phyloP scores from a whole-genome alignment of 2,329 filamentous ascomycete species.

The Fonsecaea erecta region DNA sequence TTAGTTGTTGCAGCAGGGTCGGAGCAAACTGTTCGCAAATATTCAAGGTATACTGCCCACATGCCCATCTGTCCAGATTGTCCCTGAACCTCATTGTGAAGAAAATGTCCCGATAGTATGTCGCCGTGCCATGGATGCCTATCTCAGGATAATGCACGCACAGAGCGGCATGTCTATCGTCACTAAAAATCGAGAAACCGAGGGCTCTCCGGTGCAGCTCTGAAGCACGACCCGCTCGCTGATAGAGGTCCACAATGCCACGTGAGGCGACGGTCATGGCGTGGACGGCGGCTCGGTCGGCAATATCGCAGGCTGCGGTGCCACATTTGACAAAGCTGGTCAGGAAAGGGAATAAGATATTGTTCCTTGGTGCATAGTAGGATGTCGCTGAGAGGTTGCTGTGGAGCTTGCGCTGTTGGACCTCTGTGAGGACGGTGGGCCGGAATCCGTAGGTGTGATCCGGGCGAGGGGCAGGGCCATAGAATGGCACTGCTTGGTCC shows the following conservation, averaged over 20 bases:
- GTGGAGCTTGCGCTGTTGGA: background rate
- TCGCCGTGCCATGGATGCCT: background rate
- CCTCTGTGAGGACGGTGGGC: background rate
- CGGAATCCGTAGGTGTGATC: background rate
- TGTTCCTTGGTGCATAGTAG: background rate
- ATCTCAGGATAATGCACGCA: background rate
- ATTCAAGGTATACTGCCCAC: constrained; percentile 41
- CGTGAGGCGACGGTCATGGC: background rate
- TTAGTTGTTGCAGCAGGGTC: constrained; percentile 12
- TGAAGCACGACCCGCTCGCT: background rate
- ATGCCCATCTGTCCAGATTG: background rate
- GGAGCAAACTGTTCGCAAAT: constrained; percentile 42
- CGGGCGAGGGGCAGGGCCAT: background rate
- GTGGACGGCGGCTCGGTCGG: background rate
- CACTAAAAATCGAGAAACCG: background rate
- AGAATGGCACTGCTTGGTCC: background rate
- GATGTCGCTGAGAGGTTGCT: background rate
- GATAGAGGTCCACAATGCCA: background rate
- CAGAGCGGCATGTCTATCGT: background rate
- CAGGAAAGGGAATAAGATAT: background rate
- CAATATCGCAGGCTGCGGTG: background rate
- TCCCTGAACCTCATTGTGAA: background rate
- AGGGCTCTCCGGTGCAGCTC: background rate
- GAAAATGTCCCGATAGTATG: background rate
- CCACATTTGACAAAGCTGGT: background rate